Evolutionary conservation across 208 protist species (phyloP).

Genomic region (Leishmania braziliensis): DNA sequence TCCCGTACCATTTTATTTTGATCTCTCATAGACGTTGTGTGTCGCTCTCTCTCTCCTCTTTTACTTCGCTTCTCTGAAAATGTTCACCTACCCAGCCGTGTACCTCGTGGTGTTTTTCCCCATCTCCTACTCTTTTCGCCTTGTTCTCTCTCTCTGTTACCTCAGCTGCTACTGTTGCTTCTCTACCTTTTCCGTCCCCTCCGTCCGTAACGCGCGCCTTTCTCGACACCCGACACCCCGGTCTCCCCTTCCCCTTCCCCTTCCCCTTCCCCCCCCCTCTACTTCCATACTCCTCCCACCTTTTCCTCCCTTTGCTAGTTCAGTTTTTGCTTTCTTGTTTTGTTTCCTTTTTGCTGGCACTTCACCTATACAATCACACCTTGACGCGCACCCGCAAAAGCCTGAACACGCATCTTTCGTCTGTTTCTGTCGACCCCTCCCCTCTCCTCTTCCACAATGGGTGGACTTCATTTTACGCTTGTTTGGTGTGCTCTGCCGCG

Average conservation of each 20-base stretch:
- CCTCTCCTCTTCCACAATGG: not conserved
- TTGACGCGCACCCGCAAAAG: too few species aligned
- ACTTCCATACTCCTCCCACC: too few species aligned
- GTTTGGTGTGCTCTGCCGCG: not conserved
- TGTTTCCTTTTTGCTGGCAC: not conserved
- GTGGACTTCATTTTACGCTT: not conserved
- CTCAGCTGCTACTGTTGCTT: not conserved
- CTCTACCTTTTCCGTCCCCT: not conserved
- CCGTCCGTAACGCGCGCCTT: too few species aligned
- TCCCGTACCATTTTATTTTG: not conserved
- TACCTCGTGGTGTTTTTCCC: not conserved
- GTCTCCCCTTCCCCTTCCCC: too few species aligned
- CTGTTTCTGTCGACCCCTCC: not conserved
- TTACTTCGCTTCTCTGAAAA: conserved; percentile 3
- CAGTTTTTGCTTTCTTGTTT: too few species aligned
- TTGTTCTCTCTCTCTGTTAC: not conserved
- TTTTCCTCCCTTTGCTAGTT: too few species aligned
- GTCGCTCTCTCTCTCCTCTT: not conserved
- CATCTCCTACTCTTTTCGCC: not conserved
- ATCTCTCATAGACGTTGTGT: not conserved
- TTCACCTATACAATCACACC: not conserved
- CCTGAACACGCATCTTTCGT: not conserved
- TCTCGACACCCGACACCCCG: too few species aligned
- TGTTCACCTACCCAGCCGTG: not conserved
- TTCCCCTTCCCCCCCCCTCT: too few species aligned